Conservation (phyloP, 2,329 filamentous ascomycete species). For the Aureobasidium sp. region DNA sequence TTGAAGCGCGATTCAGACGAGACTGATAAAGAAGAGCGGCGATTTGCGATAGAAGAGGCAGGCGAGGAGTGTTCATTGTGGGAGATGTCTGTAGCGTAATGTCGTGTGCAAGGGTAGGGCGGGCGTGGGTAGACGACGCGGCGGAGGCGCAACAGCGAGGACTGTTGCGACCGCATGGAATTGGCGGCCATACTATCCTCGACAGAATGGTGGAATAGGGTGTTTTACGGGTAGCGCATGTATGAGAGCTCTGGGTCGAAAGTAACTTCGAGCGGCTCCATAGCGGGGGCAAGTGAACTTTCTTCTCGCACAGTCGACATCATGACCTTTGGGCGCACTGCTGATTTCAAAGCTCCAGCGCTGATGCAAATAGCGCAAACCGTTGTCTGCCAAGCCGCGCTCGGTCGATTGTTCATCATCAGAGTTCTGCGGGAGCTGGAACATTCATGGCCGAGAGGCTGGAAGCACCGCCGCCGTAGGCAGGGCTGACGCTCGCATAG, state of each 20-base stretch:
- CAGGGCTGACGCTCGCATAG: neutral
- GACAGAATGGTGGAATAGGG: neutral
- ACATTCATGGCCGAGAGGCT: neutral
- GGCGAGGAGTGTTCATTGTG: slow-evolving; percentile 9
- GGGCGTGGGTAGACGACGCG: slow-evolving; percentile 4
- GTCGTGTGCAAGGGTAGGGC: slow-evolving; percentile 21
- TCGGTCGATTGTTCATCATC: neutral
- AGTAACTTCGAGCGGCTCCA: slow-evolving; percentile 1
- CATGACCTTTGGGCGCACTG: neutral
- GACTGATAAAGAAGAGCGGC: slow-evolving; percentile 28
- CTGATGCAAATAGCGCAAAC: slow-evolving; percentile 4
- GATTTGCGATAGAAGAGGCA: slow-evolving; percentile 4
- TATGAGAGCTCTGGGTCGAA: neutral
- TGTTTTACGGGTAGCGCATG: neutral
- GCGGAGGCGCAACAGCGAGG: slow-evolving; percentile 28
- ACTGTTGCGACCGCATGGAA: slow-evolving; percentile 30
- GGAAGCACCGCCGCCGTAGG: neutral
- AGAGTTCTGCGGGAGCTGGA: neutral
- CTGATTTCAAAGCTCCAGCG: neutral
- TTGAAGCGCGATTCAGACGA: slow-evolving; percentile 66
- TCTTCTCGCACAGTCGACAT: slow-evolving; percentile 8
- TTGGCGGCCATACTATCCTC: neutral
- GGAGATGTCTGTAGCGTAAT: slow-evolving; percentile 20
- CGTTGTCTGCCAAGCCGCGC: neutral
- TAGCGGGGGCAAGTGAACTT: slow-evolving; percentile 11